phyloP scores from a whole-genome alignment of 306 rosid species.

The Lathyrus aphaca region DNA sequence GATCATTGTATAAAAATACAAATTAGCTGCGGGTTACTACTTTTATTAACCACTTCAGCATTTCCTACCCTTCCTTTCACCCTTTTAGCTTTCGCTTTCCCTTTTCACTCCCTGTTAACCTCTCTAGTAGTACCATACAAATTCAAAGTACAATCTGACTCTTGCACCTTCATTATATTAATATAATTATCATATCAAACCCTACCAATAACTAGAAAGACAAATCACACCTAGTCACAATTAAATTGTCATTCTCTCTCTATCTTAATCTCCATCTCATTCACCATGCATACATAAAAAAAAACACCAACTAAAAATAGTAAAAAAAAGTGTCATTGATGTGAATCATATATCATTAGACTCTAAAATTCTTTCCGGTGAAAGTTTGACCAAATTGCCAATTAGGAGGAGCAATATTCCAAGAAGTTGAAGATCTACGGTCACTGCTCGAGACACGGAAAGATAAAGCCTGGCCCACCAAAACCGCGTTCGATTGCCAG shows the following conservation, averaged over 20 bases:
- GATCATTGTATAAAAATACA: conserved; percentile 26
- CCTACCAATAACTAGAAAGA: conserved; percentile 33
- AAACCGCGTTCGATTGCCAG: conserved; percentile 91
- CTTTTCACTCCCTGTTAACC: conserved; percentile 9
- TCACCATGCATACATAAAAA: conserved; percentile 41
- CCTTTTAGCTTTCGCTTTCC: background rate
- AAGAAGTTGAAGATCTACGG: conserved; percentile 82
- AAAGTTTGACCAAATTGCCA: conserved; percentile 99
- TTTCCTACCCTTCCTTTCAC: conserved; percentile 32
- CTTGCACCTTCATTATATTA: conserved; percentile 12
- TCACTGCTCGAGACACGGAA: conserved; percentile 84
- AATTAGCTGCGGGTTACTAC: conserved; percentile 71
- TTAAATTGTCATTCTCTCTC: conserved; percentile 38
- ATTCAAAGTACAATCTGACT: conserved; percentile 32
- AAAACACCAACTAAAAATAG: conserved; percentile 40
- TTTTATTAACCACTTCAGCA: conserved; percentile 71
- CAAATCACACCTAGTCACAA: conserved; percentile 35
- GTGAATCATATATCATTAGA: conserved; percentile 38
- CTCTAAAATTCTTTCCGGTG: conserved; percentile 83
- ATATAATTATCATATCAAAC: conserved; percentile 19
- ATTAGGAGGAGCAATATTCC: conserved; percentile 75
- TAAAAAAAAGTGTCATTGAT: background rate
- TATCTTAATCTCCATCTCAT: background rate
- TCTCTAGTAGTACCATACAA: background rate
- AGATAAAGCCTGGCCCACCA: conserved; percentile 80